phyloP scores from a whole-genome alignment of 345 rosid genomes.

The Ceriops zippeliana region DNA sequence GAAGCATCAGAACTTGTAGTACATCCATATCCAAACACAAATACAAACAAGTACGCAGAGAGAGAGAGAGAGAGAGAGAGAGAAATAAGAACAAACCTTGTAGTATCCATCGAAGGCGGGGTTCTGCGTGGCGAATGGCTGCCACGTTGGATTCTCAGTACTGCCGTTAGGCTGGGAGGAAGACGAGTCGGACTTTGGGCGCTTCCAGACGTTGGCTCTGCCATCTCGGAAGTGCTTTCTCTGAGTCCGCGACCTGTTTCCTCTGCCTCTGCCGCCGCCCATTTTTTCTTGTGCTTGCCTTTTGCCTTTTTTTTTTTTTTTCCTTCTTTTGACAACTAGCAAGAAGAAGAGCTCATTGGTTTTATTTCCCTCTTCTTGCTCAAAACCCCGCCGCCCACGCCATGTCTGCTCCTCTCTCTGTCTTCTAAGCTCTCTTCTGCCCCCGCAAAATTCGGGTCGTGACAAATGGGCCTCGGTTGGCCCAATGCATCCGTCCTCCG shows the following conservation, averaged over 20 bases:
- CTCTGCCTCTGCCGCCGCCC: slow-evolving; percentile 55
- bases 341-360: too few species aligned
- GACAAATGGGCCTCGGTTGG: too few species aligned
- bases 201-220: slow-evolving; percentile 71
- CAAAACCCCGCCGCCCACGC: too few species aligned
- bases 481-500: too few species aligned
- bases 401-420: too few species aligned
- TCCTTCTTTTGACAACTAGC: too few species aligned
- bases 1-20: too few species aligned
- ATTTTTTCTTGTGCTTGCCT: slow-evolving; percentile 1
- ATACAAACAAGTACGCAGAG: background rate
- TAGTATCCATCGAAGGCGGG: slow-evolving; percentile 79
- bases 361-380: too few species aligned
- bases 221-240: slow-evolving; percentile 58
- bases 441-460: too few species aligned
- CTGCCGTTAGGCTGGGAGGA: slow-evolving; percentile 29
- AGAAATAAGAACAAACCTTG: slow-evolving; percentile 38
- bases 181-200: slow-evolving; percentile 46
- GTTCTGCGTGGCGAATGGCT: slow-evolving; percentile 61
- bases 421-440: too few species aligned
- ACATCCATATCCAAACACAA: background rate
- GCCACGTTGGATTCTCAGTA: slow-evolving; percentile 36
- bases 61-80: background rate
- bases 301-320: slow-evolving; percentile 12
- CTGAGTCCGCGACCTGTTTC: slow-evolving; percentile 57